Percentiles rank a stretch among this genome's conserved stretches.
These are phyloP conservation scores for Coemansia sp. DNA, from an alignment of 192 early-diverging fungal genomes.

Conservation along the genomic window DNA sequence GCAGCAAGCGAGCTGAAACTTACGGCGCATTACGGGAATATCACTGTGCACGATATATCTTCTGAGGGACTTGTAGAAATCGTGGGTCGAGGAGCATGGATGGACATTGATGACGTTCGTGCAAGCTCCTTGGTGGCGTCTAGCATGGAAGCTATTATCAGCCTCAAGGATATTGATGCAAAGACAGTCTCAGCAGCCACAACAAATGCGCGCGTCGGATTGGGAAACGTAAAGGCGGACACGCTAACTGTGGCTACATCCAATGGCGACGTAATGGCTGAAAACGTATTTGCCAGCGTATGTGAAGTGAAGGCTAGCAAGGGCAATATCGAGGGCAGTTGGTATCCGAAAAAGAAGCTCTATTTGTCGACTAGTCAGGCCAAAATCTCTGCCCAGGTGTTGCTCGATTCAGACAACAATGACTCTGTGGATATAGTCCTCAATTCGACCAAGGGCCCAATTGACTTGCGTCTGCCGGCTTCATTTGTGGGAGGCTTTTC, in stretches of 20 bases:
- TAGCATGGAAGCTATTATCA: conserved; percentile 49
- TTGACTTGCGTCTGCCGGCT: conserved; percentile 38
- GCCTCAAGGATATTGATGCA: conserved; percentile 47
- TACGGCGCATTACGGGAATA: conserved; percentile 47
- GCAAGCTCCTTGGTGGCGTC: conserved; percentile 15
- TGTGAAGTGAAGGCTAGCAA: conserved; percentile 29
- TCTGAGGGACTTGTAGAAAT: conserved; percentile 23
- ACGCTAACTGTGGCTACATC: conserved; percentile 29
- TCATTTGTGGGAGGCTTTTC: conserved; percentile 42
- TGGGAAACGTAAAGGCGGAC: conserved; percentile 44
- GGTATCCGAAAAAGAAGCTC: conserved; percentile 41
- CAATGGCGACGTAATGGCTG: conserved; percentile 34
- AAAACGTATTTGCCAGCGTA: conserved; percentile 17
- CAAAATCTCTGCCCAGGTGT: conserved; percentile 34
- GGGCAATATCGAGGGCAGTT: conserved; percentile 46
- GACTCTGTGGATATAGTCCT: conserved; percentile 30
- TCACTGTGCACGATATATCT: conserved; percentile 42
- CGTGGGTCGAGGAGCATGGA: conserved; percentile 41
- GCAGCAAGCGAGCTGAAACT: conserved; percentile 28
- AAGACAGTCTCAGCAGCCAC: conserved; percentile 25
- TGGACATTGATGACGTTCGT: conserved; percentile 50
- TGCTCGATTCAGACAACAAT: conserved; percentile 7
- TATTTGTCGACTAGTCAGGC: conserved; percentile 36
- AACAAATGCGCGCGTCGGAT: conserved; percentile 42
- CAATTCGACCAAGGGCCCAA: conserved; percentile 28